These are phyloP conservation scores for Chlamydomonas urium DNA, from an alignment of 139 green algal species.

Conservation along the genomic window DNA sequence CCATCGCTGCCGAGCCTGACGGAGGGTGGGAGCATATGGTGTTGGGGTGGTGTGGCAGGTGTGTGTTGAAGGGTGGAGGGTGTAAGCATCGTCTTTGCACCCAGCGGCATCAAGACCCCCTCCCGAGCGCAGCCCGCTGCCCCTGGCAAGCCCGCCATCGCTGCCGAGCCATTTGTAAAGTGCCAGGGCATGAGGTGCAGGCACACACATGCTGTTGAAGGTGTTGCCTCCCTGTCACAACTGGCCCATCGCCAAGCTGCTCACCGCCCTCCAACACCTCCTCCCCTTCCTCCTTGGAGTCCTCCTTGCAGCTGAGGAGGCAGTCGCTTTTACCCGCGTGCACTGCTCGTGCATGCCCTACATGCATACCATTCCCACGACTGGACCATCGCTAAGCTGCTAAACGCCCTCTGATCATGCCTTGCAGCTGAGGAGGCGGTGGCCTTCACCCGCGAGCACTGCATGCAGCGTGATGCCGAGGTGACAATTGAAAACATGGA, in stretches of 20 bases:
- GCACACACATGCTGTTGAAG: too few relatives aligned
- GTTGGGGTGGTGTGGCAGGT: too few relatives aligned
- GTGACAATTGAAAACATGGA: constrained; percentile 72
- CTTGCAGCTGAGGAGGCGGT: constrained; percentile 71
- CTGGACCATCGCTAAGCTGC: too few relatives aligned
- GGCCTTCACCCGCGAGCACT: constrained; percentile 67
- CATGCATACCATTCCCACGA: too few relatives aligned
- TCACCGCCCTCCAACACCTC: too few relatives aligned
- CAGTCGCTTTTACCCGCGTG: constrained; percentile 73
- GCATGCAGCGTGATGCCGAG: constrained; percentile 75
- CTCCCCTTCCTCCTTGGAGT: too few relatives aligned
- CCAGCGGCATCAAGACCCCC: constrained; percentile 76
- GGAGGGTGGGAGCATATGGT: too few relatives aligned
- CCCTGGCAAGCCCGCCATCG: constrained; percentile 40
- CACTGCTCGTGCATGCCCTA: too few relatives aligned
- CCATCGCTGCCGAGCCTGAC: background rate
- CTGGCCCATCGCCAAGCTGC: too few relatives aligned
- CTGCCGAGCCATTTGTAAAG: constrained; percentile 67
- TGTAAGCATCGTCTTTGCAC: constrained; percentile 82
- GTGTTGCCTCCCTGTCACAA: too few relatives aligned
- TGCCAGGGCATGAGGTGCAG: too few relatives aligned
- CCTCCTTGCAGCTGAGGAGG: constrained; percentile 62
- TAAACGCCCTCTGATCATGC: background rate
- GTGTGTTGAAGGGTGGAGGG: too few relatives aligned
- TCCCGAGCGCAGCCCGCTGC: constrained; percentile 37